phyloP scores from a whole-genome alignment of 495 filamentous ascomycete genomes.

The Neurospora sp. region DNA sequence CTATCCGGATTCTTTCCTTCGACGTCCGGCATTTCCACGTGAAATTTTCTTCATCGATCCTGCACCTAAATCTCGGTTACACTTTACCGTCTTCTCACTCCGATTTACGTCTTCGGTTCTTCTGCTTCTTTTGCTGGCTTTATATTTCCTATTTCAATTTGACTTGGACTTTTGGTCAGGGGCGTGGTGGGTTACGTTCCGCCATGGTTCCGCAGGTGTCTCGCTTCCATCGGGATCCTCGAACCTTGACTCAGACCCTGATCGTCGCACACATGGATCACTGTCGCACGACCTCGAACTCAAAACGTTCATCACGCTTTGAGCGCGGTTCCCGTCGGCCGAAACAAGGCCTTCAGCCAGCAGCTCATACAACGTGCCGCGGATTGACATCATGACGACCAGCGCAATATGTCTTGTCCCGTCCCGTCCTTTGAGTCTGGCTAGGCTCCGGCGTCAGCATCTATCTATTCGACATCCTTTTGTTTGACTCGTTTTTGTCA shows the following conservation, averaged over 20 bases:
- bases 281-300: background rate
- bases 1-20: conserved; percentile 5
- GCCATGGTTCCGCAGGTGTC: background rate
- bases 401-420: background rate
- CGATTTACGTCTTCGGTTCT: background rate
- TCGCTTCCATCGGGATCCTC: background rate
- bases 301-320: background rate
- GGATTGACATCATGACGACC: background rate
- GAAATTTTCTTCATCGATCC: background rate
- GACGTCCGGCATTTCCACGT: background rate
- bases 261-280: background rate
- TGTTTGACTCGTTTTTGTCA: background rate
- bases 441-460: background rate
- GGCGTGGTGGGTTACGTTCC: background rate
- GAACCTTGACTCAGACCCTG: background rate
- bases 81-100: background rate
- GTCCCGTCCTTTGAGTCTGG: background rate
- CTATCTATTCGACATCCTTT: background rate
- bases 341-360: background rate
- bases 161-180: background rate
- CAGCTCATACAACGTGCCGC: background rate
- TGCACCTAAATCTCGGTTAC: conserved; percentile 1
- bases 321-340: background rate
- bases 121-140: background rate
- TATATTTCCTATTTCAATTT: background rate